These are phyloP conservation scores for Oidium heveae DNA, from an alignment of 2,329 filamentous ascomycete species.

Conservation along the genomic window DNA sequence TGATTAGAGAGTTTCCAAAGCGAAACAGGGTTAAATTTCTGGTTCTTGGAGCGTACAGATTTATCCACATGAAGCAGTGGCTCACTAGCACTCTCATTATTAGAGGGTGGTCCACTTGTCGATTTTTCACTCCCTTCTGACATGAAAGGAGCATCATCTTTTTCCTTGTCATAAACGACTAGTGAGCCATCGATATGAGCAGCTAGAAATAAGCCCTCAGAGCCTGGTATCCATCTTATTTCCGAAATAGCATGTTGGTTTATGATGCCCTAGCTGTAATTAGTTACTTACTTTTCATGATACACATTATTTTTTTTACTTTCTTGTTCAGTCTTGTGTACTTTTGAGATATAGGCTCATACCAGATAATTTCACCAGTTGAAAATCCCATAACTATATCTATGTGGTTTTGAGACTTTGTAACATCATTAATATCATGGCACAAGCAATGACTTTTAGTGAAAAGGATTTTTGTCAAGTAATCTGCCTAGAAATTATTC, in stretches of 20 bases:
- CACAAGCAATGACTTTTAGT: constrained; percentile 89
- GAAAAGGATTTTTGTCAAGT: constrained; percentile 85
- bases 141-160: constrained; percentile 60
- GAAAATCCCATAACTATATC: constrained; percentile 92
- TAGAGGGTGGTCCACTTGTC: constrained; percentile 11
- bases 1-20: constrained; percentile 85
- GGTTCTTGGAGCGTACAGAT: constrained; percentile 79
- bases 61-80: constrained; percentile 50
- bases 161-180: constrained; percentile 93
- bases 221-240: constrained; percentile 82
- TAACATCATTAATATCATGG: constrained; percentile 71
- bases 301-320: constrained; percentile 19
- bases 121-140: constrained; percentile 32
- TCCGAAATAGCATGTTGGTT: constrained; percentile 65
- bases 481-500: constrained; percentile 37
- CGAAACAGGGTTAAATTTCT: constrained; percentile 78
- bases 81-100: constrained; percentile 10
- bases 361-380: constrained; percentile 94
- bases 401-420: constrained; percentile 55
- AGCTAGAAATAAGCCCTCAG: constrained; percentile 77
- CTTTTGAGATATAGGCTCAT: constrained; percentile 86
- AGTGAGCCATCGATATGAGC: constrained; percentile 78
- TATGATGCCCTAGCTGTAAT: constrained; percentile 44
- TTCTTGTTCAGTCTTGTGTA: constrained; percentile 96
- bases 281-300: constrained; percentile 2